phyloP scores from a whole-genome alignment of 2,329 filamentous ascomycete genomes.

The Colletotrichum spaethianum region DNA sequence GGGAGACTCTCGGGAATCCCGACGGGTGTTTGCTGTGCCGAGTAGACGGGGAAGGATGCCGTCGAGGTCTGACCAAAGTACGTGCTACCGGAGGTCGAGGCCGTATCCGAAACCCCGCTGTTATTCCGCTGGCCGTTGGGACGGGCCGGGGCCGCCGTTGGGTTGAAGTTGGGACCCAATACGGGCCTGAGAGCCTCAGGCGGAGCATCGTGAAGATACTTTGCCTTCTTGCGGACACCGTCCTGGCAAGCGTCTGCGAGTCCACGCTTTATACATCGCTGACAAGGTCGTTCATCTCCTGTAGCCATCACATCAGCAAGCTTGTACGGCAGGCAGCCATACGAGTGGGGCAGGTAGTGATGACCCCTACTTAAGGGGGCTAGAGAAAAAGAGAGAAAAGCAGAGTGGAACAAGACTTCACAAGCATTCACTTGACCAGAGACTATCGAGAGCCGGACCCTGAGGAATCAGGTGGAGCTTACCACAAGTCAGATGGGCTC shows the following conservation, averaged over 20 bases:
- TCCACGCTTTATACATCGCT: constrained; percentile 93
- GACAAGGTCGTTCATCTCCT: constrained; percentile 97
- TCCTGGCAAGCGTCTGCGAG: constrained; percentile 94
- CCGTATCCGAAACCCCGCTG: constrained; percentile 54
- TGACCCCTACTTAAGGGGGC: constrained; percentile 17
- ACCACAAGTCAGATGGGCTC: constrained; percentile 98
- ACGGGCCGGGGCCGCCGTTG: constrained; percentile 61
- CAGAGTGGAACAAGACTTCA: constrained; percentile 36
- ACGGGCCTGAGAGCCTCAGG: constrained; percentile 91
- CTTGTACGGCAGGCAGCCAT: constrained; percentile 7
- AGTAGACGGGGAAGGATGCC: constrained; percentile 67
- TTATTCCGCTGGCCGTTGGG: constrained; percentile 58
- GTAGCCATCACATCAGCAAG: constrained; percentile 41
- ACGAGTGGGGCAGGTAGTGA: constrained; percentile 16
- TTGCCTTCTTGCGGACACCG: constrained; percentile 97
- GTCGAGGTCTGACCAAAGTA: constrained; percentile 65
- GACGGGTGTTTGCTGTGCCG: constrained; percentile 61
- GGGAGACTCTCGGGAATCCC: constrained; percentile 63
- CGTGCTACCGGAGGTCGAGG: constrained; percentile 58
- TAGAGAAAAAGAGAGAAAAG: constrained; percentile 14
- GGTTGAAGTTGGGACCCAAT: constrained; percentile 79
- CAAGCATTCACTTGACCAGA: constrained; percentile 34
- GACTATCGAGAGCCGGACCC: constrained; percentile 23
- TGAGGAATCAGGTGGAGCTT: constrained; percentile 62
- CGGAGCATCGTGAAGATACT: constrained; percentile 97